Evolutionary conservation across 2,329 filamentous ascomycete genomes (phyloP).

Genomic region (Arthrobotrys megalospora): DNA sequence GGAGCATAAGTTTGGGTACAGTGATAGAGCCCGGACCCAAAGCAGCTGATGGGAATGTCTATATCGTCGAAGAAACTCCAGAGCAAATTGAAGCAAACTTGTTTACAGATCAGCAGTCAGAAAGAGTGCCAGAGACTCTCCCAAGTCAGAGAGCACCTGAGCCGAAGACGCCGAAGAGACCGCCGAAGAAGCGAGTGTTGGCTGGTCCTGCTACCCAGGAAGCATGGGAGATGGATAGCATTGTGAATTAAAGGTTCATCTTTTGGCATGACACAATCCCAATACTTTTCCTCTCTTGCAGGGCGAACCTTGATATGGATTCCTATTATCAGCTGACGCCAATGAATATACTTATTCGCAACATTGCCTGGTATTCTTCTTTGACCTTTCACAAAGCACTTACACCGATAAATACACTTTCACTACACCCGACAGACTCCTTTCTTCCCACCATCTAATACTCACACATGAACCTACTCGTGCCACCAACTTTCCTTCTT

Average conservation of each 20-base stretch:
- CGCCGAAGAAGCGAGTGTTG: constrained; percentile 39
- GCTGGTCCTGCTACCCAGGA: constrained; percentile 55
- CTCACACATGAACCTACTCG: not conserved
- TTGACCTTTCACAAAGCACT: too few species aligned
- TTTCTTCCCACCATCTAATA: not conserved
- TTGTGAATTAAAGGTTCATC: not conserved
- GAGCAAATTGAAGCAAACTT: not conserved
- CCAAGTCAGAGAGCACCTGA: not conserved
- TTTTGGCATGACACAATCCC: not conserved
- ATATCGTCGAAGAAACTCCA: constrained; percentile 20
- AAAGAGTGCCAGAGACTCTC: constrained; percentile 1
- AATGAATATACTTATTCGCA: not conserved
- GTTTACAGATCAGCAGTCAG: not conserved
- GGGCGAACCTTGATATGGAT: not conserved
- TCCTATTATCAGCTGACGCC: not conserved
- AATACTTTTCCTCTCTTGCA: not conserved
- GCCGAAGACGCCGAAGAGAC: not conserved
- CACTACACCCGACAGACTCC: not conserved
- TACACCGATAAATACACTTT: not conserved
- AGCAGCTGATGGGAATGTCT: not conserved
- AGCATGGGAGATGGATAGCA: constrained; percentile 48
- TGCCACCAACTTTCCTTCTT: constrained; percentile 11
- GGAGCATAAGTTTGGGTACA: constrained; percentile 28
- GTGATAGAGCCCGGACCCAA: not conserved
- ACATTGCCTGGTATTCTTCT: too few species aligned